Percentiles rank a stretch among this genome's conserved stretches.
phyloP scores from a whole-genome alignment of 2,329 filamentous ascomycete genomes.

The Boeremia lycopersici region DNA sequence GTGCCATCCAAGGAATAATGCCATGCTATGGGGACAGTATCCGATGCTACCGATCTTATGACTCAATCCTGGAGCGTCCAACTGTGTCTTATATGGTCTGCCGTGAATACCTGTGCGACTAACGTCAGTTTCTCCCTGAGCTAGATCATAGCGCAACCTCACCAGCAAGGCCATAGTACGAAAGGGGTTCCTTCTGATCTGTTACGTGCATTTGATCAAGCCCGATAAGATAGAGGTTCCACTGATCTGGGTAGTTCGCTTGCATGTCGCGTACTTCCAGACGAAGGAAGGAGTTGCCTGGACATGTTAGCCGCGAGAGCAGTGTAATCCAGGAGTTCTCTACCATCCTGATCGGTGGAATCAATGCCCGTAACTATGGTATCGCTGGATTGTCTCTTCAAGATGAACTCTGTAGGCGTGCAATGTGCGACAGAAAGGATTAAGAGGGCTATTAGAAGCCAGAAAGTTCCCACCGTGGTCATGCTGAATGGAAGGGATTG shows the following conservation, averaged over 20 bases:
- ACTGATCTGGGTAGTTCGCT: conserved; percentile 65
- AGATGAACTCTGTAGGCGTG: not conserved
- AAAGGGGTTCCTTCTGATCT: conserved; percentile 67
- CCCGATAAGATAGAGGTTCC: conserved; percentile 78
- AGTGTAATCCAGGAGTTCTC: rapidly evolving
- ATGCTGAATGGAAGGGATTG: conserved; percentile 10
- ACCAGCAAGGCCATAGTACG: conserved; percentile 81
- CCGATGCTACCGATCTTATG: conserved; percentile 51
- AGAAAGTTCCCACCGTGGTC: conserved; percentile 1
- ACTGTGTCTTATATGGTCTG: conserved; percentile 44
- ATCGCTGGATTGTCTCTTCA: conserved; percentile 7
- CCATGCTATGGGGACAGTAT: conserved; percentile 79
- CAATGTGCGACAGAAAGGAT: conserved; percentile 17
- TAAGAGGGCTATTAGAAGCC: conserved; percentile 1
- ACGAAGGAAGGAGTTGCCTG: conserved; percentile 51
- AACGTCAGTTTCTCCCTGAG: too few species aligned
- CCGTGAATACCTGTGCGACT: conserved; percentile 40
- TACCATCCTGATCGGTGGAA: conserved; percentile 29
- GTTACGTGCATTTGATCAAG: conserved; percentile 72
- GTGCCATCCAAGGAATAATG: conserved; percentile 85
- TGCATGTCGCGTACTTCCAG: conserved; percentile 70
- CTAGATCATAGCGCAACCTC: conserved; percentile 4
- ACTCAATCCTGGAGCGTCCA: conserved; percentile 41
- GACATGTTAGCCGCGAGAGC: conserved; percentile 1
- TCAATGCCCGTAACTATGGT: conserved; percentile 27